Evolutionary conservation across 2,329 filamentous ascomycete species (phyloP).

Genomic region (Colletotrichum truncatum): DNA sequence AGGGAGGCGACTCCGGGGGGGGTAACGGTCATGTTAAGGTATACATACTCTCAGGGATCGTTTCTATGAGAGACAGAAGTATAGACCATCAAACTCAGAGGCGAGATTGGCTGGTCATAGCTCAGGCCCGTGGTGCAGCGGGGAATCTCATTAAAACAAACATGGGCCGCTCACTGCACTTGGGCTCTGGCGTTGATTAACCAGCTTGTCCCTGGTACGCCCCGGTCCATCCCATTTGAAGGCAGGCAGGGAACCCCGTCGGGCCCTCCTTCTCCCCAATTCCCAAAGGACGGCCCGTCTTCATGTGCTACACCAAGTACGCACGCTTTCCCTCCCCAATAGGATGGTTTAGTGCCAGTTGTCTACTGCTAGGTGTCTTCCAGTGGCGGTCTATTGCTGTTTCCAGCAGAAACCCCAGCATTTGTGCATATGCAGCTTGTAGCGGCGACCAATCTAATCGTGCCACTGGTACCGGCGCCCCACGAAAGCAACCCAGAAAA

Average conservation of each 20-base stretch:
- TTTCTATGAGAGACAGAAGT: not conserved
- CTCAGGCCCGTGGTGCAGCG: constrained; percentile 2
- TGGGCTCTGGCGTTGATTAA: not conserved
- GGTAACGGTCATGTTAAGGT: not conserved
- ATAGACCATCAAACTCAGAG: not conserved
- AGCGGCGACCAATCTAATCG: constrained; percentile 18
- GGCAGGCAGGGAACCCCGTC: constrained; percentile 12
- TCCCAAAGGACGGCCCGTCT: not conserved
- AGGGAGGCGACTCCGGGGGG: constrained; percentile 12
- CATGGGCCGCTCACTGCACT: constrained; percentile 8
- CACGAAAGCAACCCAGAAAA: not conserved
- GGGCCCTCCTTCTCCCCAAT: not conserved
- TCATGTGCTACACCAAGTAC: no score
- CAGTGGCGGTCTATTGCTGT: not conserved
- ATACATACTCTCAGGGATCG: not conserved
- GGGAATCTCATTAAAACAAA: constrained; percentile 28
- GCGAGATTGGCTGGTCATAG: constrained; percentile 23
- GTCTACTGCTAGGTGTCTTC: not conserved
- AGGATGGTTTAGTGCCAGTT: constrained; percentile 12
- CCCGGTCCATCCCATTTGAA: constrained; percentile 9
- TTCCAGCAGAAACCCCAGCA: not conserved
- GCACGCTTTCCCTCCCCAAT: no score
- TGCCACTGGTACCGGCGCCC: constrained; percentile 13
- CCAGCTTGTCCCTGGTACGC: constrained; percentile 19
- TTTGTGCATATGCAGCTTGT: not conserved